Conservation (phyloP, 495 filamentous ascomycete genomes). For the Aeminium ludgeri region DNA sequence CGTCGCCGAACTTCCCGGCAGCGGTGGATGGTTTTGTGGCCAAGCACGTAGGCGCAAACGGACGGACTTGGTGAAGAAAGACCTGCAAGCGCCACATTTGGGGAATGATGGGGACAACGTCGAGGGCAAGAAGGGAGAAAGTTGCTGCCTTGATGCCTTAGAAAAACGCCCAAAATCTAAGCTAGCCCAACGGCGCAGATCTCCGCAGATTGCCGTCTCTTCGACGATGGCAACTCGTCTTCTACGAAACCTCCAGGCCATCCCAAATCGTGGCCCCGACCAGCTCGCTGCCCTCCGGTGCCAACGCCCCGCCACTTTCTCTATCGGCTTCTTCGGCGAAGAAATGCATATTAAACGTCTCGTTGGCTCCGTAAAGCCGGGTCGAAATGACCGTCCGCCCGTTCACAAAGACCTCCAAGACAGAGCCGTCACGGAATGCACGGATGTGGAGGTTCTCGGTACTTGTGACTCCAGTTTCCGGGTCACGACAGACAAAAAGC, state of each 20-base stretch:
- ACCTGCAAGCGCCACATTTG: no score
- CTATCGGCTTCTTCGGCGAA: not conserved
- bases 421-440: not conserved
- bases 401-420: constrained; percentile 1
- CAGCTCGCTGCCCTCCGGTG: not conserved
- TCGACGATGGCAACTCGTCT: no score
- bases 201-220: no score
- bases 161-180: no score
- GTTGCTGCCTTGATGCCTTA: no score
- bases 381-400: not conserved
- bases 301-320: not conserved
- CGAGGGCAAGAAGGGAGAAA: no score
- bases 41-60: no score
- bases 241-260: not conserved
- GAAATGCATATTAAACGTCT: not conserved
- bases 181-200: no score
- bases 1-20: no score
- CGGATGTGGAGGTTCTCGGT: not conserved
- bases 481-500: not conserved
- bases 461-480: not conserved
- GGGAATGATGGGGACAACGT: no score
- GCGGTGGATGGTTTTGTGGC: no score
- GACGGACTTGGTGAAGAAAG: no score
- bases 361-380: not conserved
- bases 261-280: not conserved